Base-by-base conservation (phyloP, 2,329 filamentous ascomycete genomes). In the Rutstroemia sydowiana region DNA sequence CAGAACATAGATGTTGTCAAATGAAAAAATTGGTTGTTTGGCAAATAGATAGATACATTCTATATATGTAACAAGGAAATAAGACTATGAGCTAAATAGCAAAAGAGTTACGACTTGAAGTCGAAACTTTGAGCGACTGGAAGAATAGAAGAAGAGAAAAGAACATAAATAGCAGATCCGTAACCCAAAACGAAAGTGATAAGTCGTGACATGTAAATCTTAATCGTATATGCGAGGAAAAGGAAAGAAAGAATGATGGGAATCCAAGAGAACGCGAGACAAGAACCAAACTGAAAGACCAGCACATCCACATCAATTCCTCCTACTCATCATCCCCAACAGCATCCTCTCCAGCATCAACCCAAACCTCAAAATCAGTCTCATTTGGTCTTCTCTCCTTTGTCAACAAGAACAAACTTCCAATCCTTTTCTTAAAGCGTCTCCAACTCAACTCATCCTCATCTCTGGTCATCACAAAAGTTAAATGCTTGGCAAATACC, bases 371-470 rank as follows among this genome's bases (percentile, higher is more conserved):
- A 45, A 45, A 45, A 32, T 45, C 42, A 3, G 13, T 21, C 30
- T 45, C 42, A 18, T 23, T 18, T 14, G 26, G 42, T 32, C 26
- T 45, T 14, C 42, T 45, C 42, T 45, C 42, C 16, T 21, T 45
- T 3, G 14, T 45, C 28, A 45, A 3, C 26, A 45, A 30, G 31
- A 32, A 45, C 42, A 45, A 45, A 32, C 42, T 45, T 26, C 42
- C 42, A 45, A 45, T 31, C 30, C 42, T 45, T 26, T 45, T 45
- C 42, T 45, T 45, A n/a, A 45, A 32, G 26, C 26, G 8, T 31
- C 42, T 45, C 26, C 26, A 45, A 5, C 26, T 18, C 42, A 11
- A 9, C 6, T 45, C 42, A 8, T 30, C 30, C 14, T 31, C 42
- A 32, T 45, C 26, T 16, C 30, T 45, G 9, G n/a, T 18, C 30